A percentile compares a stretch with the other conserved stretches of the same genome.
Conservation (phyloP, 129 eudicot species). For the Flaveria ramosissima region DNA sequence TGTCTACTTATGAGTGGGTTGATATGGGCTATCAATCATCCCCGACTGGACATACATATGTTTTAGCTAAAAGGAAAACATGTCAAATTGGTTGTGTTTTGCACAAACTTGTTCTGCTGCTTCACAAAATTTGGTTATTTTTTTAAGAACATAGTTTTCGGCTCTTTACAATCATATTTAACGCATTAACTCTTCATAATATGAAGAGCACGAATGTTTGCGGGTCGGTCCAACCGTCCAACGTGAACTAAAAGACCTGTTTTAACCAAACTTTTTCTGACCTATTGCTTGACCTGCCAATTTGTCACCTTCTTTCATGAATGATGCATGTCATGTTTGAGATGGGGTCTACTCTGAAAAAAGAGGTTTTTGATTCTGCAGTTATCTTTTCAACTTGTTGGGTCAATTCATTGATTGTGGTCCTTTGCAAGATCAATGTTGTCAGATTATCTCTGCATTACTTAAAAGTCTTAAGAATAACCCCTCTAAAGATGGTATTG, state of each 20-base stretch:
- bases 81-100: slow-evolving; percentile 3
- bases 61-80: not conserved
- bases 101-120: not conserved
- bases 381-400: slow-evolving; percentile 81
- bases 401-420: slow-evolving; percentile 66
- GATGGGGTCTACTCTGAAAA: slow-evolving; percentile 3
- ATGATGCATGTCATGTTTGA: slow-evolving; percentile 21
- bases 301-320: not conserved
- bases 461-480: slow-evolving; percentile 53
- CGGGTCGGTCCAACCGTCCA: not conserved
- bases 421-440: slow-evolving; percentile 81
- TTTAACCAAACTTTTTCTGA: not conserved
- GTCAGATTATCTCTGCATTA: slow-evolving; percentile 65
- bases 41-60: not conserved
- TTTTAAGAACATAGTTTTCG: slow-evolving; percentile 4
- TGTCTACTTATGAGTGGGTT: not conserved
- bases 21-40: not conserved
- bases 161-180: not conserved
- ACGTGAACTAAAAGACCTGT: not conserved
- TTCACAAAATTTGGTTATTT: not conserved
- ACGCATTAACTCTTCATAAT: not conserved
- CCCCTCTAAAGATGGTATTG: slow-evolving; percentile 47
- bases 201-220: not conserved
- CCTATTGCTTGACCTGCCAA: not conserved
- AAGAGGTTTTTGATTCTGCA: slow-evolving; percentile 35